Evolutionary conservation across 2,329 filamentous ascomycete genomes (phyloP), one percentile per base, ranked within the genome.

Genomic region (Phaeosphaeria sp.): DNA sequence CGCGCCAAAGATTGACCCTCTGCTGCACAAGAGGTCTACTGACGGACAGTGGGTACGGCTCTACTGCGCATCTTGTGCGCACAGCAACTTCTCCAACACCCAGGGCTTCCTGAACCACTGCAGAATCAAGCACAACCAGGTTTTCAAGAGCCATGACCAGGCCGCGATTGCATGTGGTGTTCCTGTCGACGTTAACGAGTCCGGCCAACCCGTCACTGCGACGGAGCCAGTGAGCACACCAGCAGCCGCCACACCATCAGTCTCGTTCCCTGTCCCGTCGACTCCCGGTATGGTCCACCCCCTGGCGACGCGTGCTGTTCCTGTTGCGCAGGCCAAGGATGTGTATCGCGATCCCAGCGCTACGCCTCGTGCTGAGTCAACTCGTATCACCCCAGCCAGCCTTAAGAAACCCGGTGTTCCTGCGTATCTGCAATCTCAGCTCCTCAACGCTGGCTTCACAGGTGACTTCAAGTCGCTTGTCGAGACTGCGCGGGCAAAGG

Each of bases 51-150:
- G 89, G 63, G 94, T 98, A 63, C 96, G 96, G 78, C 85, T 98
- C 49, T 90, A 96, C 62, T 99, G 95, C 81, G 80, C 80, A 43
- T 90, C 95, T 76, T 98, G 95, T 78, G 85, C 92, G 50, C 86
- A 94, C 63, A 91, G 92, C 75, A 92, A 97, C 76, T 98, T 98
- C 73, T 93, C 90, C 55, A 98, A 93, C 80, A 96, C 93, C 0
- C 95, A 98, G 77, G 95, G 95, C n/a, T 98, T 98, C 79, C 95
- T 99, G 80, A 99, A 99, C 73, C 95, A 99, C 75, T 98, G 94
- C 75, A 92, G 95, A 56, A 98, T 99, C 69, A 93, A 93, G 23
- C 95, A 99, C 79, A 91, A 90, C 74, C 86, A 92, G 58, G 93
- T 96, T 63, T 98, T 93, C 82, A 94, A 96, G 79, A 97, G 92